Percentiles rank a stretch among this genome's conserved stretches.
Evolutionary conservation across 202 grass and related monocot species (phyloP).

Genomic region (Eragrostis tef): DNA sequence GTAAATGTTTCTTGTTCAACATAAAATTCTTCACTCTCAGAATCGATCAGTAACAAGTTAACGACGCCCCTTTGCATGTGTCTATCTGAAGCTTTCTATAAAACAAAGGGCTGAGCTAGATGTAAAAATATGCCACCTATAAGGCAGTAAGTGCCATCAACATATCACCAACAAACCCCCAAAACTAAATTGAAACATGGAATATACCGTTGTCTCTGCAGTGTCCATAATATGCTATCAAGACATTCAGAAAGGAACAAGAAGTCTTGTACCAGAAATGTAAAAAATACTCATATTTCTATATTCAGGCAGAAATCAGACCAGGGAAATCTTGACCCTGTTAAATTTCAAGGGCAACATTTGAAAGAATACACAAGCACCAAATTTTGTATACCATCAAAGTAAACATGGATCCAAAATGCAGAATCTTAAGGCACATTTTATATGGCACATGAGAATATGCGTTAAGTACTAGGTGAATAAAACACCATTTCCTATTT

Average conservation of each 20-base stretch:
- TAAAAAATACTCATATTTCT: not conserved
- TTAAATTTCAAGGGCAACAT: slow-evolving; percentile 11
- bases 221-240: slow-evolving; percentile 7
- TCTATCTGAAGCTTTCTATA: not conserved
- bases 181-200: slow-evolving; percentile 6
- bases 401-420: slow-evolving; percentile 23
- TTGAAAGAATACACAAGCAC: not conserved
- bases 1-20: too few species aligned
- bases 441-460: slow-evolving; percentile 6
- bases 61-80: not conserved
- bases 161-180: not conserved
- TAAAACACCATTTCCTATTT: slow-evolving; percentile 7
- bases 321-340: not conserved
- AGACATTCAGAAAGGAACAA: slow-evolving; percentile 31
- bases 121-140: not conserved
- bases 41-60: not conserved
- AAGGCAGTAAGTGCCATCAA: not conserved
- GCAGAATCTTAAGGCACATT: slow-evolving; percentile 34
- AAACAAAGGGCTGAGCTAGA: not conserved
- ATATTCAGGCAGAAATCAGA: not conserved
- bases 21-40: not conserved
- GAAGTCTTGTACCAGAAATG: slow-evolving; percentile 20
- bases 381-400: slow-evolving; percentile 9
- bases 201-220: not conserved
- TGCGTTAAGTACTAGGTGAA: slow-evolving; percentile 2